These are phyloP conservation scores for Colletotrichum spinosum DNA, from an alignment of 2,329 filamentous ascomycete genomes.

Conservation along the genomic window DNA sequence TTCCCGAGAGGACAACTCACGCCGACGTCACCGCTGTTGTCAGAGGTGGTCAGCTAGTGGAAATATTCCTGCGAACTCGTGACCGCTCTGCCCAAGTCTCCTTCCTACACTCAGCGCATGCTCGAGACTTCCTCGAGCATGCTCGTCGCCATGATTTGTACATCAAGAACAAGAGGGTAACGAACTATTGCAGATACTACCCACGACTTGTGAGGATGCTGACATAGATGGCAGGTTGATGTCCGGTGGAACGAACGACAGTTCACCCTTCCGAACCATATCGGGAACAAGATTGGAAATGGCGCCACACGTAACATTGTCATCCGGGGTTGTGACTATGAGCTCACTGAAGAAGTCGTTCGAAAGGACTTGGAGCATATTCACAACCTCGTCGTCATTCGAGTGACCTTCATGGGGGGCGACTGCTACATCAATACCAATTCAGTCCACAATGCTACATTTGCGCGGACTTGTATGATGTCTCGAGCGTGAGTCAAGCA, in stretches of 20 bases:
- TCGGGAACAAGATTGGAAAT: conserved; percentile 70
- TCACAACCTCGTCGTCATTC: conserved; percentile 79
- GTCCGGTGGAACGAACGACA: conserved; percentile 79
- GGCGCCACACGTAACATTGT: conserved; percentile 82
- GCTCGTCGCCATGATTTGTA: conserved; percentile 75
- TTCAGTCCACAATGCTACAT: conserved; percentile 80
- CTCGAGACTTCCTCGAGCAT: conserved; percentile 73
- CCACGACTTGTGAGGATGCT: neutral
- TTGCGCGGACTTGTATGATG: conserved; percentile 84
- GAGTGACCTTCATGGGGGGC: conserved; percentile 67
- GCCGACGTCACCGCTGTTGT: conserved; percentile 73
- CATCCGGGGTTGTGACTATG: conserved; percentile 68
- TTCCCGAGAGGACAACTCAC: conserved; percentile 72
- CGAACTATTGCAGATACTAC: neutral
- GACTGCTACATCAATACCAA: conserved; percentile 80
- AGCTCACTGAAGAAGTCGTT: conserved; percentile 72
- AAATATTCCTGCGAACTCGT: conserved; percentile 70
- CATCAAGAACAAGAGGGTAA: conserved; percentile 74
- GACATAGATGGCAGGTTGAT: conserved; percentile 65
- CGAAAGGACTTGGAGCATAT: conserved; percentile 85
- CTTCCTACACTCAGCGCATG: conserved; percentile 73
- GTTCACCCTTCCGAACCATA: conserved; percentile 71
- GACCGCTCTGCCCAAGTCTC: conserved; percentile 75
- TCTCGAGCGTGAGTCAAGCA: conserved; percentile 59
- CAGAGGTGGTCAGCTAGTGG: conserved; percentile 77